Evolutionary conservation across 345 rosid species (phyloP), one percentile per base, ranked within the genome.

Genomic region (Moringa oleifera): DNA sequence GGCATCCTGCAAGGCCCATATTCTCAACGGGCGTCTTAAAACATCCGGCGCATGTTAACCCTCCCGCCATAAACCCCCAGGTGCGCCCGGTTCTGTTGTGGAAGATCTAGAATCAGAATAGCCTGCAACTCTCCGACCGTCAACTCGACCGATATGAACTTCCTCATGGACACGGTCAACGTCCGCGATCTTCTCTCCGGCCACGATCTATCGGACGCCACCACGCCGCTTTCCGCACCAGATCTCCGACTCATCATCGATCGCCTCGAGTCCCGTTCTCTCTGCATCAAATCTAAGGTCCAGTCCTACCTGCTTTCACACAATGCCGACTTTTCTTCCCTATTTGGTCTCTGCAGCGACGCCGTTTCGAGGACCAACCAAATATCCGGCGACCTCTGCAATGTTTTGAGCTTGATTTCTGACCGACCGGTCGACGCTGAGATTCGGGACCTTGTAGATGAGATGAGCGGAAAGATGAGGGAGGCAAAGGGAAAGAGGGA

Each of bases 181-280:
- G 77, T 94, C 60, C 82, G 87, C 2, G 96, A 94, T 55, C 99
- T 90, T 54, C 99, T 94, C 69, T 68, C 97, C 36, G 80, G 91
- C 63, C 76, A 81, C 67, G 95, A 94, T 77, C 84, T 87, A 23
- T 66, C 79, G 50, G 99, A 94, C 67, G 87, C 90, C 0, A 75
- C 83, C 19, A 77, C 95, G 18, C 97, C 96, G 0, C 88, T 94
- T 49, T 79, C 99, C 23, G 91, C 96, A 50, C 97, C 97, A 23
- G 99, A 94, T 81, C 99, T 94, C 71, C 99, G 96, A 66, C 99
- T 94, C 74, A 88, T 94, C 50, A 82, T 81, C 68, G 68, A 69
- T 55, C 84, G 88, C 25, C 91, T 94, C 46, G 97, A 94, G 62
- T 82, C 96, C 20, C 97, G 90, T 67, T 90, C 99, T 62, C 89